Base-by-base conservation (phyloP, 257 asterid genomes). In the Eustoma russellianum region DNA sequence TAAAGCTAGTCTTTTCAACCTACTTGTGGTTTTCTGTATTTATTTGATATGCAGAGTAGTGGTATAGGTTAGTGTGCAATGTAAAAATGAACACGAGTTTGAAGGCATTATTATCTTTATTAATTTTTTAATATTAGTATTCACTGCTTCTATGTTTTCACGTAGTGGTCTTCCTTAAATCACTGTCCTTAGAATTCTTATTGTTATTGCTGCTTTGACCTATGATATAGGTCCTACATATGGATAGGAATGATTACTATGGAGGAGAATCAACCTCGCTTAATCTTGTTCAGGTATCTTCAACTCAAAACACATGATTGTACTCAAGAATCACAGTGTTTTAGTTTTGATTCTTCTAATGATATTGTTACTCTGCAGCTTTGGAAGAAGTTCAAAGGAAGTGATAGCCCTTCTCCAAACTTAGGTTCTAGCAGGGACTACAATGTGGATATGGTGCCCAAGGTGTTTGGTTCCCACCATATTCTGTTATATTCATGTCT, bases 401-500 rank as follows among this genome's bases (percentile, higher is more conserved):
- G 80, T 56, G 97, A 88, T 45, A 62, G 70, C 66, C 95, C 97
- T 73, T 95, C 95, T 38, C 82, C 77, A 45, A 75, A 72, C 50
- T 68, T 88, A 79, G 97, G 97, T 56, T 68, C 95, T 33, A 85
- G 94, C 68, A 80, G 92, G 74, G 97, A 88, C 56, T 88, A 83
- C 60, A 88, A 85, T 46, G 97, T 88, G 41, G 97, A 88, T 80
- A 88, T 88, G 97, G 74, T 81, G 52, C 97, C 97, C 14, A 88
- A 88, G 97, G 97, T 38, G 9, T 88, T 56, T 61, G 45, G 24
- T 48, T 44, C 48, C 46, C 48, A 41, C 33, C 47, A 65, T 59
- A 56, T 30, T n/a, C n/a, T n/a, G n/a, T n/a, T n/a, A n/a, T n/a
- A n/a, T n/a, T n/a, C n/a, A n/a, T n/a, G n/a, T n/a, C 5, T 56